These are phyloP conservation scores for Fusarium longipes DNA, from an alignment of 2,329 filamentous ascomycete species.

Conservation along the genomic window DNA sequence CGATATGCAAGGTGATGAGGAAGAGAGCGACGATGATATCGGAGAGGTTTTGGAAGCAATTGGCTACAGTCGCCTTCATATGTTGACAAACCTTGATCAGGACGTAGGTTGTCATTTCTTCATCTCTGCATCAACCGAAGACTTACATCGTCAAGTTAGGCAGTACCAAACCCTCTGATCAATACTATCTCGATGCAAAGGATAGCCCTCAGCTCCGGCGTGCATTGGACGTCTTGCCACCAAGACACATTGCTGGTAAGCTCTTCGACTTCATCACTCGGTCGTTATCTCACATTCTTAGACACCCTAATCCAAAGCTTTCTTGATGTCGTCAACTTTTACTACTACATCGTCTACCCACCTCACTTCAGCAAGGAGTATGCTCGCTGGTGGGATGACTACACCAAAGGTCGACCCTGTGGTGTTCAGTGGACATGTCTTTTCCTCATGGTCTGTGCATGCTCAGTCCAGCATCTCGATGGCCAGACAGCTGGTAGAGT, in stretches of 20 bases:
- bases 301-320: slow-evolving; percentile 20
- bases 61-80: slow-evolving; percentile 22
- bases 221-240: slow-evolving; percentile 10
- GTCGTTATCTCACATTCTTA: background rate
- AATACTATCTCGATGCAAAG: slow-evolving; percentile 18
- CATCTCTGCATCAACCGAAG: too few relatives aligned
- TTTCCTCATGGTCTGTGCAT: slow-evolving; percentile 26
- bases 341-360: slow-evolving; percentile 28
- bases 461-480: slow-evolving; percentile 24
- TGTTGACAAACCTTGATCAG: slow-evolving; percentile 24
- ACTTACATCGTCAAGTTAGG: slow-evolving; percentile 1
- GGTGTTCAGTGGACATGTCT: slow-evolving; percentile 29
- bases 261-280: too few relatives aligned
- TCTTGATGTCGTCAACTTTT: slow-evolving; percentile 29
- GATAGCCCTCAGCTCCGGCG: slow-evolving; percentile 11
- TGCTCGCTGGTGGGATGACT: slow-evolving; percentile 23
- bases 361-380: slow-evolving; percentile 31
- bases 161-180: slow-evolving; percentile 15
- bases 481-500: slow-evolving; percentile 4
- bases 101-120: slow-evolving; percentile 2
- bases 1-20: background rate
- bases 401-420: slow-evolving; percentile 13
- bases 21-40: slow-evolving; percentile 18
- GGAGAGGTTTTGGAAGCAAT: slow-evolving; percentile 26
- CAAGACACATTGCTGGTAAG: slow-evolving; percentile 22